These are phyloP conservation scores for Neofusicoccum parvum DNA, from an alignment of 2,329 filamentous ascomycete species.

Conservation along the genomic window DNA sequence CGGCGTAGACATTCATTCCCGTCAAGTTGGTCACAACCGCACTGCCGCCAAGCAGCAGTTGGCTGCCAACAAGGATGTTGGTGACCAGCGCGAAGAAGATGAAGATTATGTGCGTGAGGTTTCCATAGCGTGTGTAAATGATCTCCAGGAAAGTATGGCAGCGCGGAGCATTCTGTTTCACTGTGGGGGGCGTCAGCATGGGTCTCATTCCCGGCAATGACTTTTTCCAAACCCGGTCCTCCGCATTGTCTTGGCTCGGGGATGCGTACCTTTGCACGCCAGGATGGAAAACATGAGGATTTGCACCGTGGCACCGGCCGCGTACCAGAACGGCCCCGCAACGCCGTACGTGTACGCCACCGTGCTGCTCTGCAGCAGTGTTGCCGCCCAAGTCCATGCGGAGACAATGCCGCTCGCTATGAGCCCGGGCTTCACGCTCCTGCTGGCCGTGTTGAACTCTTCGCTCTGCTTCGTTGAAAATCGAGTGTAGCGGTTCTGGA, in stretches of 20 bases:
- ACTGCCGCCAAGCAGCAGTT: slow-evolving; percentile 37
- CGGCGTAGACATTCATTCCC: slow-evolving; percentile 49
- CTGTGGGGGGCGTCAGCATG: slow-evolving; percentile 33
- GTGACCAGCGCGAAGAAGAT: slow-evolving; percentile 53
- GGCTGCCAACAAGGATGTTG: slow-evolving; percentile 56
- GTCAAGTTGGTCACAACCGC: slow-evolving; percentile 47
- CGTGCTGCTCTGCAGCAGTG: slow-evolving; percentile 33
- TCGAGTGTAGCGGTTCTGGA: slow-evolving; percentile 39
- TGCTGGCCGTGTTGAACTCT: slow-evolving; percentile 60
- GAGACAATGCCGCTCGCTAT: slow-evolving; percentile 55
- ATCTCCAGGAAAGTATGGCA: slow-evolving; percentile 59
- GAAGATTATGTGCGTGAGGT: slow-evolving; percentile 52
- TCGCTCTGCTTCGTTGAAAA: slow-evolving; percentile 50
- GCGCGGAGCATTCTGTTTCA: slow-evolving; percentile 56
- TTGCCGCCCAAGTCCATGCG: slow-evolving; percentile 31
- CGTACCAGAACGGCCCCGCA: slow-evolving; percentile 42
- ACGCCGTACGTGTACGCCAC: slow-evolving; percentile 39
- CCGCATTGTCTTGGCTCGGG: too few relatives aligned
- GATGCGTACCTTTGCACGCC: slow-evolving; percentile 36
- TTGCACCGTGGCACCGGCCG: slow-evolving; percentile 47
- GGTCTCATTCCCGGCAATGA: too few relatives aligned
- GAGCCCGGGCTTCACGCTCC: slow-evolving; percentile 53
- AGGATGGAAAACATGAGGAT: slow-evolving; percentile 49
- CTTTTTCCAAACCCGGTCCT: too few relatives aligned
- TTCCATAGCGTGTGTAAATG: slow-evolving; percentile 52